Conservation (phyloP, 768 basidiomycete species). For the Mrakia frigida region DNA sequence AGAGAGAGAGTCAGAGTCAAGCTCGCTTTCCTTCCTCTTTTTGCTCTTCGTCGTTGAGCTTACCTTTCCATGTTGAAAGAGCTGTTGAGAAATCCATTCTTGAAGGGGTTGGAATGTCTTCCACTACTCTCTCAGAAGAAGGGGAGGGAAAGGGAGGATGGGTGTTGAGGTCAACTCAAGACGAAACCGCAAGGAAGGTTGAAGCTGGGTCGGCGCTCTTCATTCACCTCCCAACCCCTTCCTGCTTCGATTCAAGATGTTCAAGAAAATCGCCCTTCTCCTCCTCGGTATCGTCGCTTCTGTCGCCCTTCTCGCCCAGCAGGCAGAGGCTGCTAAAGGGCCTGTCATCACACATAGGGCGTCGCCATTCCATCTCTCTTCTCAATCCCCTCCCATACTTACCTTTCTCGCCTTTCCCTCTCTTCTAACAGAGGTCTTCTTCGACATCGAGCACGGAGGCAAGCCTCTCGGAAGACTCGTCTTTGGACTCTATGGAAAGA, state of each 20-base stretch:
- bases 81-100: conserved; percentile 76
- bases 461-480: conserved; percentile 72
- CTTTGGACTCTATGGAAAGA: conserved; percentile 86
- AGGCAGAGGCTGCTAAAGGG: conserved; percentile 51
- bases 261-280: conserved; percentile 25
- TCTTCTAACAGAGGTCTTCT: conserved; percentile 57
- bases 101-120: neutral
- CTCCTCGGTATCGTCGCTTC: conserved; percentile 23
- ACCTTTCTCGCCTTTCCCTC: conserved; percentile 18
- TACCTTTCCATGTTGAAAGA: conserved; percentile 85
- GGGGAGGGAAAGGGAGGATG: neutral
- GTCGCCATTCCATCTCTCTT: conserved; percentile 15
- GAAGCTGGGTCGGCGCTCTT: neutral
- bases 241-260: neutral
- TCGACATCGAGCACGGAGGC: conserved; percentile 91
- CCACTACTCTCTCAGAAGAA: too few species aligned
- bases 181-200: neutral
- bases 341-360: conserved; percentile 81
- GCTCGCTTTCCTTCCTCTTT: too few species aligned
- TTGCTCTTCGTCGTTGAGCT: conserved; percentile 31
- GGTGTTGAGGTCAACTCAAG: neutral
- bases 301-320: neutral
- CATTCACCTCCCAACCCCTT: neutral
- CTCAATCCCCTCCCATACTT: neutral
- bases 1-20: neutral